Evolutionary conservation across 495 filamentous ascomycete species (phyloP), one percentile per base, ranked within the genome.

Genomic region (Halenospora varia): DNA sequence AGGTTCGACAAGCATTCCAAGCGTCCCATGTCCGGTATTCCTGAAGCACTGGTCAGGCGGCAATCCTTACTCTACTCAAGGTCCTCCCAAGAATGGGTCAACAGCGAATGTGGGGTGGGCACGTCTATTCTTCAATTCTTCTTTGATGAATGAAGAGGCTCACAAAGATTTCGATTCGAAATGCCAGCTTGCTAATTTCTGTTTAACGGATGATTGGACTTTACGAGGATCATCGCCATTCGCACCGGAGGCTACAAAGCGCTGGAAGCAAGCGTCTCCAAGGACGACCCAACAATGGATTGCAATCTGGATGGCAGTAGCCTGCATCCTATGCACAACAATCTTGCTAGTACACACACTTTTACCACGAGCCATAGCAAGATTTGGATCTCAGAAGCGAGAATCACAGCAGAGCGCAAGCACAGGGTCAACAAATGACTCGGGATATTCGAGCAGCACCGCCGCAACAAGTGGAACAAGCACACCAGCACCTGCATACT

Each of bases 111-210:
- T 75, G 20, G 70, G 62, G n/a, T 75, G 70, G 68, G 64, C 65
- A 10, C 64, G 72, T 22, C 42, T 69, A 35, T 75, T 74, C 57
- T 75, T 75, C 70, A 75, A 75, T 48, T 70, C 71, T 10, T 72
- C 73, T 19, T 25, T 59, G 11, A 66, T 60, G 62, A 70, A 56
- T 10, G 52, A 66, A 13, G 48, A 59, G 9, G 53, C 56, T 19
- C 65, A 63, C n/a, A 49, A 52, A 20, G 59, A 59, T 10, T 70
- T 66, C 59, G 62, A 60, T 15, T 44, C 53, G 3, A 55, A 60
- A 17, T 75, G 72, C 51, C 24, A 51, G 15, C 18, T 56, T 20
- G 35, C 60, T 8, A 62, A 69, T 25, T 61, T 66, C n/a, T 75
- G 72, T 53, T 62, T 56, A 0, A 67, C 67, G 55, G 61, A 67